Evolutionary conservation across 805 yeast genomes (phyloP).

Genomic region (Candida maltosa): DNA sequence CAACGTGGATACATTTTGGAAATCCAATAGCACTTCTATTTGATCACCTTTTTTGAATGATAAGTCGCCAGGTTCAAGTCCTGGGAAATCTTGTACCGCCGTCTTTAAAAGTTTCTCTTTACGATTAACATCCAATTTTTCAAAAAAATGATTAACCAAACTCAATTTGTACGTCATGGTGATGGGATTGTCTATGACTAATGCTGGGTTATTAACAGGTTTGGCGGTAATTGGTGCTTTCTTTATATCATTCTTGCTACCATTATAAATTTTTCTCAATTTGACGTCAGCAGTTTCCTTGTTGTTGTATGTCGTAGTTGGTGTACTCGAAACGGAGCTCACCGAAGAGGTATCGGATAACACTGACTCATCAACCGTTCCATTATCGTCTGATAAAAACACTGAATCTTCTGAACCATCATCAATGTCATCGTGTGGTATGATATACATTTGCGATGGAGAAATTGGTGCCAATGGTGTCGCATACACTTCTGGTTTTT

Average conservation of each 20-base stretch:
- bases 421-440: too few species aligned
- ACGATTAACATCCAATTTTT: slow-evolving; percentile 11
- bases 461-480: background rate
- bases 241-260: slow-evolving; percentile 30
- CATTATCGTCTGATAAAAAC: slow-evolving; percentile 8
- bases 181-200: slow-evolving; percentile 12
- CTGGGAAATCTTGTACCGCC: slow-evolving; percentile 24
- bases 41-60: slow-evolving; percentile 31
- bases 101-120: too few species aligned
- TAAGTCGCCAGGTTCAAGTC: slow-evolving; percentile 35
- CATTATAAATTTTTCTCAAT: slow-evolving; percentile 27
- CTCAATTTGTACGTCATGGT: slow-evolving; percentile 24
- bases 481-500: background rate
- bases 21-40: slow-evolving; percentile 30
- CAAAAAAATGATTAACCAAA: slow-evolving; percentile 21
- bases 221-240: slow-evolving; percentile 24
- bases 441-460: too few species aligned
- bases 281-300: slow-evolving; percentile 17
- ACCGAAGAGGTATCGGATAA: slow-evolving; percentile 4
- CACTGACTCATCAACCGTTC: slow-evolving; percentile 9
- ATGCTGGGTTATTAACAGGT: slow-evolving; percentile 5
- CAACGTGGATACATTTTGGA: slow-evolving; percentile 21
- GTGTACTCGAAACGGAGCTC: slow-evolving; percentile 16
- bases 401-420: slow-evolving; percentile 10
- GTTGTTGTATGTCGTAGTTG: slow-evolving; percentile 11